Evolutionary conservation across 306 rosid genomes (phyloP).

Genomic region (Mimosa bimucronata): DNA sequence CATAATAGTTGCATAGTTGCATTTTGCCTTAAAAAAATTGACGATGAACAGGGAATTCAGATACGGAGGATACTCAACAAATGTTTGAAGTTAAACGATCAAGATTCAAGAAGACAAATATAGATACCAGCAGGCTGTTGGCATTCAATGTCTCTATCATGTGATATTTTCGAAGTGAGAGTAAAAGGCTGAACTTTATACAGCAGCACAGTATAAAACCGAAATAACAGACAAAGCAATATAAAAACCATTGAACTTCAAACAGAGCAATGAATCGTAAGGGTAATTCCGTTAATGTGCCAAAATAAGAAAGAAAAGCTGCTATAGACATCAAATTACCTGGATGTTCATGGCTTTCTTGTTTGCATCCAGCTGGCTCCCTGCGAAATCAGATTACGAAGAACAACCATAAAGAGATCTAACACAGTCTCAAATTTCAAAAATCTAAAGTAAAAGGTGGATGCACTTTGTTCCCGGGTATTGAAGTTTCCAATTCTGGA

Average conservation of each 20-base stretch:
- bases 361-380: conserved; percentile 81
- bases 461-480: neutral
- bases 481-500: neutral
- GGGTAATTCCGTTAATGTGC: neutral
- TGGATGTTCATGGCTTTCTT: conserved; percentile 79
- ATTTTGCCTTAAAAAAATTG: neutral
- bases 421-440: neutral
- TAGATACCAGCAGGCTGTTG: neutral
- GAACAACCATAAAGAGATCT: conserved; percentile 26
- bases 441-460: neutral
- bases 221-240: neutral
- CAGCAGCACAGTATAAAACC: neutral
- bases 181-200: conserved; percentile 6
- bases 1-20: neutral
- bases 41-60: neutral
- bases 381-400: conserved; percentile 38
- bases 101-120: neutral
- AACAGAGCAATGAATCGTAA: neutral
- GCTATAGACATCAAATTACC: conserved; percentile 48
- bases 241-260: neutral
- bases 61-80: neutral
- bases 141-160: neutral
- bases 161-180: neutral
- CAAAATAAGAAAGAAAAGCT: neutral
- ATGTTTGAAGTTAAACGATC: neutral